Percentiles rank a stretch among this genome's conserved stretches.
These are phyloP conservation scores for Candida sphagnicola DNA, from an alignment of 805 yeast genomes.

Conservation along the genomic window DNA sequence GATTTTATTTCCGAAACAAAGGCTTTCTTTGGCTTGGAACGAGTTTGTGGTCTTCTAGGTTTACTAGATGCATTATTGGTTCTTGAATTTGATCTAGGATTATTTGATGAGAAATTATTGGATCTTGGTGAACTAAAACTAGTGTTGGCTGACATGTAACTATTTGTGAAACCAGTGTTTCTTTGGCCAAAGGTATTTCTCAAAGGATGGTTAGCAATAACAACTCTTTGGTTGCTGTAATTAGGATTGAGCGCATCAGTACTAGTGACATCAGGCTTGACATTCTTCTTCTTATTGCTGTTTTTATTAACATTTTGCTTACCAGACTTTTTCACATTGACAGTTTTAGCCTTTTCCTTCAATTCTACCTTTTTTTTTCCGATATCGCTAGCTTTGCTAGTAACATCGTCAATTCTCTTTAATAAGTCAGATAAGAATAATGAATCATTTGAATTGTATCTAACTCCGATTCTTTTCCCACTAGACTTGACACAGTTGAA, in stretches of 20 bases:
- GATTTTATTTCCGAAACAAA: constrained; percentile 6
- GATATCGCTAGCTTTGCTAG: constrained; percentile 11
- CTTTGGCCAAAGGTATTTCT: constrained; percentile 2
- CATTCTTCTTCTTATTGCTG: constrained; percentile 7
- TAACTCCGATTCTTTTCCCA: not conserved
- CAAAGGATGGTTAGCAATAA: constrained; percentile 2
- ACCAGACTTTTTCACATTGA: not conserved
- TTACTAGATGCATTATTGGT: not conserved
- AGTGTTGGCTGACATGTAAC: not conserved
- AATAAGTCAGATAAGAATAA: constrained; percentile 32
- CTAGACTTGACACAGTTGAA: not conserved
- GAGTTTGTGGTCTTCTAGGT: constrained; percentile 2
- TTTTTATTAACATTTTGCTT: not conserved
- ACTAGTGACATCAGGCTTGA: too few species aligned
- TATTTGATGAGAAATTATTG: not conserved
- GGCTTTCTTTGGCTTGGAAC: not conserved
- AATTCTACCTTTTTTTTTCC: constrained; percentile 2
- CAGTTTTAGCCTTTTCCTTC: not conserved
- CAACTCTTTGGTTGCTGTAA: constrained; percentile 1
- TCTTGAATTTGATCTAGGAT: not conserved
- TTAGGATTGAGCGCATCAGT: too few species aligned
- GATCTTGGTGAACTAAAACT: not conserved
- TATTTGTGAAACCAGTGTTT: not conserved
- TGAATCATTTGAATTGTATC: constrained; percentile 10
- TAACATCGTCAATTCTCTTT: constrained; percentile 32